A percentile compares a stretch with the other conserved stretches of the same genome.
Conservation (phyloP, 2,329 filamentous ascomycete genomes). For the Aspergillus amoenus region DNA sequence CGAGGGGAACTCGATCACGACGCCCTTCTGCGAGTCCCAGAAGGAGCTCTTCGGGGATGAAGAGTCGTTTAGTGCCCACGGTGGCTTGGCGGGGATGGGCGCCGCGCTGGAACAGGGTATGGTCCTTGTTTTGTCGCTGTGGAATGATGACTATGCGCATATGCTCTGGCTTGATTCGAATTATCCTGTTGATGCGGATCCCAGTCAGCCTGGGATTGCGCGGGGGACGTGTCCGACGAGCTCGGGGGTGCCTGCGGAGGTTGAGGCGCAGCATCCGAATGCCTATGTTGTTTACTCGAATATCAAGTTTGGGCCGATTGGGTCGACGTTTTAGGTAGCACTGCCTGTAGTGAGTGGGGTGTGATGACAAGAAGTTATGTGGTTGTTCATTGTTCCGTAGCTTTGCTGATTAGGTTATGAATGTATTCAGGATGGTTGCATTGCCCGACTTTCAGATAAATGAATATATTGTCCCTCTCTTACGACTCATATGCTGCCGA, state of each 20-base stretch:
- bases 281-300: conserved; percentile 59
- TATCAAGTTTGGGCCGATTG: conserved; percentile 60
- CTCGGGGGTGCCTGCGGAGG: conserved; percentile 52
- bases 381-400: no score
- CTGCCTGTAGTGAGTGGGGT: no score
- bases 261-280: conserved; percentile 50
- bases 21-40: conserved; percentile 57
- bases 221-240: conserved; percentile 56
- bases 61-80: conserved; percentile 54
- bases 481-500: no score
- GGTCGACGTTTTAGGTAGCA: conserved; percentile 46
- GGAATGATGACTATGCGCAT: conserved; percentile 66
- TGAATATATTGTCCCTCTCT: no score
- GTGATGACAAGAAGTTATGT: no score
- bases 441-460: no score
- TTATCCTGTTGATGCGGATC: conserved; percentile 53
- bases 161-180: conserved; percentile 75
- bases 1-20: conserved; percentile 55
- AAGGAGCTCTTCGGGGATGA: conserved; percentile 58
- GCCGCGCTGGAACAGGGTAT: conserved; percentile 57
- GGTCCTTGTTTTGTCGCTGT: conserved; percentile 62
- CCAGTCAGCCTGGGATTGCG: conserved; percentile 48
- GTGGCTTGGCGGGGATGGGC: conserved; percentile 58
- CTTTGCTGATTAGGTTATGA: no score
- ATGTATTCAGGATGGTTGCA: no score